Evolutionary conservation across 2,329 filamentous ascomycete genomes (phyloP).

Genomic region (Pseudogymnoascus sp.): DNA sequence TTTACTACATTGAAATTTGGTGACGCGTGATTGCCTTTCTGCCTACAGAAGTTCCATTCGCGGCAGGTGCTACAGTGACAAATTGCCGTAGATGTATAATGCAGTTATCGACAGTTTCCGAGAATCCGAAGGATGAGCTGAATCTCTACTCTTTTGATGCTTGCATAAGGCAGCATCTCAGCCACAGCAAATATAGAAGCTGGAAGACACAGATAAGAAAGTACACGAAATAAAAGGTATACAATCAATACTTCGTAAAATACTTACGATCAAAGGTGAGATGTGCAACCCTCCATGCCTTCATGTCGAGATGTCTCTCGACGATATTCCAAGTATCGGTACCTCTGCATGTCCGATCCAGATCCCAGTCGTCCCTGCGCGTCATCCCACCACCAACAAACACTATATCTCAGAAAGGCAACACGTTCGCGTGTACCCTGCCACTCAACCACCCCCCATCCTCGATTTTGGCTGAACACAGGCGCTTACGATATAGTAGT

Average conservation of each 20-base stretch:
- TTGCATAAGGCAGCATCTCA: not conserved
- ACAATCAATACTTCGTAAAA: not conserved
- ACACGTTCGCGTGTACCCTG: not conserved
- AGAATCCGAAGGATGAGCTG: not conserved
- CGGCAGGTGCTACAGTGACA: not conserved
- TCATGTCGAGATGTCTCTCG: not conserved
- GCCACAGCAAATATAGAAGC: not conserved
- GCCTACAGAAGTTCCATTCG: not conserved
- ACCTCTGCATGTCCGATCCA: not conserved
- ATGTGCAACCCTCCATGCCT: not conserved
- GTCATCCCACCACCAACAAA: not conserved
- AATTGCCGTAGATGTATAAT: not conserved
- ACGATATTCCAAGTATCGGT: conserved; percentile 1
- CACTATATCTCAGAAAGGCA: not conserved
- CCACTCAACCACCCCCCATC: not conserved
- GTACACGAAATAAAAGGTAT: not conserved
- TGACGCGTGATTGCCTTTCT: not conserved
- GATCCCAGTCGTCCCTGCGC: conserved; percentile 4
- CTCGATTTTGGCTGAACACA: not conserved
- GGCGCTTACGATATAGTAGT: not conserved
- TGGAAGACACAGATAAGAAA: no score
- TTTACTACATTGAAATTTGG: not conserved
- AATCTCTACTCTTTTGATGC: not conserved
- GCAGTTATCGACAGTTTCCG: not conserved
- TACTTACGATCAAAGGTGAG: not conserved